These are phyloP conservation scores for Phytomonas sp. DNA, from an alignment of 208 protist species.

Conservation along the genomic window DNA sequence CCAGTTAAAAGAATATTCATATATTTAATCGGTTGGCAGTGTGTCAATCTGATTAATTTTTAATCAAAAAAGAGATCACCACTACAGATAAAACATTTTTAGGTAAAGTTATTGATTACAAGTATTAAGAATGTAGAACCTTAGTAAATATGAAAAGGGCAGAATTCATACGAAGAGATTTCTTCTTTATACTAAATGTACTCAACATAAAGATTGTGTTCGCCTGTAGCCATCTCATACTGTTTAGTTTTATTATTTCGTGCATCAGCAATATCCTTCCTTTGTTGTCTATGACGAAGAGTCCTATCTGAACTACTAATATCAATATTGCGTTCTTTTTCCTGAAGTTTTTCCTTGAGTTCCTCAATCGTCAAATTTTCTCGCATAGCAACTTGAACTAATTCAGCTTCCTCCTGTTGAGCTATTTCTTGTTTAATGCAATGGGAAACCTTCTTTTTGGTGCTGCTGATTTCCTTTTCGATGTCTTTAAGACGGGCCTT, in stretches of 20 bases:
- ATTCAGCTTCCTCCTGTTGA: constrained; percentile 42
- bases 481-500: constrained; percentile 88
- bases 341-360: constrained; percentile 21
- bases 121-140: background rate
- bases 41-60: background rate
- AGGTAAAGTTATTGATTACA: background rate
- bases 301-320: constrained; percentile 6
- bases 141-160: background rate
- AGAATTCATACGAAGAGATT: background rate
- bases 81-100: background rate
- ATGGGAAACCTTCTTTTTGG: constrained; percentile 56
- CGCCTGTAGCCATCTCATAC: constrained; percentile 10
- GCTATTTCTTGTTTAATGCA: constrained; percentile 53
- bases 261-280: constrained; percentile 29
- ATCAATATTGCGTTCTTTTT: constrained; percentile 9
- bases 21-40: background rate
- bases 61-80: background rate
- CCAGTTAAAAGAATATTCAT: background rate
- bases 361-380: constrained; percentile 56
- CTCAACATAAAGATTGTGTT: constrained; percentile 33
- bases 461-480: constrained; percentile 74
- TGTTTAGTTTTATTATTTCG: constrained; percentile 46
- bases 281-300: constrained; percentile 4
- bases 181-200: constrained; percentile 21
- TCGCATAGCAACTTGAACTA: constrained; percentile 49